Conservation (phyloP, 2,329 filamentous ascomycete genomes). For the Zymoseptoria ardabiliae region DNA sequence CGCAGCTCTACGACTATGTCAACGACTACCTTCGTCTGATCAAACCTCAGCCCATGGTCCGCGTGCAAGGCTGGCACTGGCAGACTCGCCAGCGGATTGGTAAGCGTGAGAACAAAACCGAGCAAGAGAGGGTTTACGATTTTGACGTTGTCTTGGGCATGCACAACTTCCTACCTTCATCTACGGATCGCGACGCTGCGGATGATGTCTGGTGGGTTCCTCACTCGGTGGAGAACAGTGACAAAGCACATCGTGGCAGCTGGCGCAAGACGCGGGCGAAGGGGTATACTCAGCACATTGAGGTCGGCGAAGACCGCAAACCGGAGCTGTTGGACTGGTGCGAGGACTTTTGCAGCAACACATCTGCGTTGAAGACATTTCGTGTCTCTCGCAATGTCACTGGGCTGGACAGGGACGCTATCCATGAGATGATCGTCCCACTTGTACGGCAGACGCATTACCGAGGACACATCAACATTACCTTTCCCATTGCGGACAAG, state of each 20-base stretch:
- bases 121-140: conserved; percentile 21
- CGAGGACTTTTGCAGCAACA: conserved; percentile 56
- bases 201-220: conserved; percentile 25
- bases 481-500: conserved; percentile 52
- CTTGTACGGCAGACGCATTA: conserved; percentile 61
- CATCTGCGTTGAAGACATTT: conserved; percentile 49
- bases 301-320: conserved; percentile 35
- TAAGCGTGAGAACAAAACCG: conserved; percentile 22
- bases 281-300: conserved; percentile 38
- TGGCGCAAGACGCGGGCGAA: conserved; percentile 48
- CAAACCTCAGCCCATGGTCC: conserved; percentile 18
- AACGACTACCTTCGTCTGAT: conserved; percentile 16
- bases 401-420: conserved; percentile 52
- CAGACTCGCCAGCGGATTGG: conserved; percentile 13
- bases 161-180: conserved; percentile 12
- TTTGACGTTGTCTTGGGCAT: conserved; percentile 23
- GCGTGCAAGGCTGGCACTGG: conserved; percentile 24
- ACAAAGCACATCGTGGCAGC: conserved; percentile 59
- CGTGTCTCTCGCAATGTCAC: conserved; percentile 40
- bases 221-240: conserved; percentile 48
- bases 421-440: conserved; percentile 47
- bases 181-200: background rate
- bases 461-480: conserved; percentile 52
- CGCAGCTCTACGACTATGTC: conserved; percentile 20
- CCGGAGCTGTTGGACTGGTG: conserved; percentile 56